Conservation (phyloP, 345 rosid genomes). For the Iberis pinnata region DNA sequence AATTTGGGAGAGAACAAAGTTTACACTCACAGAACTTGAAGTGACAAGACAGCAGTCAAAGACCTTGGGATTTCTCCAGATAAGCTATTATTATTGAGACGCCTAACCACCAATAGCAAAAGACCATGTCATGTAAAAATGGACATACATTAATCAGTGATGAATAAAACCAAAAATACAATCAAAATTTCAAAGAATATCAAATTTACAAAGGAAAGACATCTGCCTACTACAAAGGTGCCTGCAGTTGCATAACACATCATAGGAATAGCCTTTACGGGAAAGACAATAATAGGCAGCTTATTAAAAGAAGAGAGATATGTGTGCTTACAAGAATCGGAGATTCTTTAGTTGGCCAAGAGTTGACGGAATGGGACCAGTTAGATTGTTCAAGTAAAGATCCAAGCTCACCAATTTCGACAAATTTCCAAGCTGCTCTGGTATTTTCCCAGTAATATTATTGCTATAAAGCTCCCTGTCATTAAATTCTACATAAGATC, state of each 20-base stretch:
- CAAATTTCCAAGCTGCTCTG: slow-evolving; percentile 79
- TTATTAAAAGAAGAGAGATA: neutral
- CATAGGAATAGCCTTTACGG: neutral
- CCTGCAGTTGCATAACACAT: neutral
- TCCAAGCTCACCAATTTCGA: slow-evolving; percentile 85
- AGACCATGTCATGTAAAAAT: slow-evolving; percentile 4
- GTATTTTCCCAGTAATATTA: slow-evolving; percentile 57
- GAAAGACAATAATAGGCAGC: neutral
- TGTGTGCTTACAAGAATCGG: slow-evolving; percentile 58
- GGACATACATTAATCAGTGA: neutral
- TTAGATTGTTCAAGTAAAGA: slow-evolving; percentile 66
- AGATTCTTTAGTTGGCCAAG: slow-evolving; percentile 54
- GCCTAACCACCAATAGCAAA: slow-evolving; percentile 30
- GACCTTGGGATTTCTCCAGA: slow-evolving; percentile 39
- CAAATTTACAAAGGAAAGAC: neutral
- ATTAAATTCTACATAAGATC: slow-evolving; percentile 6
- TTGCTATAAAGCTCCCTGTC: slow-evolving; percentile 82
- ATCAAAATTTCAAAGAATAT: neutral
- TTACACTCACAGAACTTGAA: slow-evolving; percentile 36
- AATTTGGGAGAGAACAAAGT: slow-evolving; percentile 8
- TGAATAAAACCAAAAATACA: neutral
- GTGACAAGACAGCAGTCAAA: slow-evolving; percentile 26
- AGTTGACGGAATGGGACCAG: slow-evolving; percentile 51
- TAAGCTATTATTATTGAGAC: slow-evolving; percentile 35
- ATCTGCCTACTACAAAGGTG: slow-evolving; percentile 2